These are phyloP conservation scores for Hansenula sp. DNA, from an alignment of 1,139 yeast species.

Conservation along the genomic window DNA sequence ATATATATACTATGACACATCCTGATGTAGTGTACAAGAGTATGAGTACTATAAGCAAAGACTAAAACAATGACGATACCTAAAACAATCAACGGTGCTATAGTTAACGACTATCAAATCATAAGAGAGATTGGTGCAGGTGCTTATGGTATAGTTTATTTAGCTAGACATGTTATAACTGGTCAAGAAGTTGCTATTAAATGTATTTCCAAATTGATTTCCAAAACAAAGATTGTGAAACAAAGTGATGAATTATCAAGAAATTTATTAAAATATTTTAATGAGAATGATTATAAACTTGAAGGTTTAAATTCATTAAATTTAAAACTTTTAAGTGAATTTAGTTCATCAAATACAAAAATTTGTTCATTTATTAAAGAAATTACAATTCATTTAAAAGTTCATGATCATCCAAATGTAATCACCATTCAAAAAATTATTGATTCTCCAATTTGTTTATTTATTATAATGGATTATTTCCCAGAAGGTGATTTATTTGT, in stretches of 20 bases:
- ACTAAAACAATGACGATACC: neutral
- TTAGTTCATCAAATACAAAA: conserved; percentile 27
- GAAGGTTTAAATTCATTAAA: conserved; percentile 30
- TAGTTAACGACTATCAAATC: conserved; percentile 43
- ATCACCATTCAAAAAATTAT: conserved; percentile 73
- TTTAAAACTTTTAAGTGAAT: conserved; percentile 38
- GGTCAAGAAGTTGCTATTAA: conserved; percentile 65
- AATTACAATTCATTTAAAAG: conserved; percentile 65
- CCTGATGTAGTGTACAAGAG: neutral
- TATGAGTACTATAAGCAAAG: no score
- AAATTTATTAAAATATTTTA: conserved; percentile 23
- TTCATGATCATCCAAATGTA: conserved; percentile 74
- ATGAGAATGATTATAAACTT: conserved; percentile 1
- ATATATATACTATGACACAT: conserved; percentile 1
- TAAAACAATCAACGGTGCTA: conserved; percentile 12
- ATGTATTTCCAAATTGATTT: conserved; percentile 51
- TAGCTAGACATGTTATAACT: conserved; percentile 52
- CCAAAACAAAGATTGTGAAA: conserved; percentile 20
- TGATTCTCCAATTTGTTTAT: conserved; percentile 50
- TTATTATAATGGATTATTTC: conserved; percentile 77
- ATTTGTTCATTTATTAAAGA: conserved; percentile 58
- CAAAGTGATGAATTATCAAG: conserved; percentile 19
- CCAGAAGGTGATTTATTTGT: conserved; percentile 81
- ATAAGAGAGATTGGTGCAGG: conserved; percentile 76
- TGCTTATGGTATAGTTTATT: conserved; percentile 81